Evolutionary conservation across 192 early-diverging fungal species (phyloP), one percentile per base, ranked within the genome.

Genomic region (Piromyces finnis): DNA sequence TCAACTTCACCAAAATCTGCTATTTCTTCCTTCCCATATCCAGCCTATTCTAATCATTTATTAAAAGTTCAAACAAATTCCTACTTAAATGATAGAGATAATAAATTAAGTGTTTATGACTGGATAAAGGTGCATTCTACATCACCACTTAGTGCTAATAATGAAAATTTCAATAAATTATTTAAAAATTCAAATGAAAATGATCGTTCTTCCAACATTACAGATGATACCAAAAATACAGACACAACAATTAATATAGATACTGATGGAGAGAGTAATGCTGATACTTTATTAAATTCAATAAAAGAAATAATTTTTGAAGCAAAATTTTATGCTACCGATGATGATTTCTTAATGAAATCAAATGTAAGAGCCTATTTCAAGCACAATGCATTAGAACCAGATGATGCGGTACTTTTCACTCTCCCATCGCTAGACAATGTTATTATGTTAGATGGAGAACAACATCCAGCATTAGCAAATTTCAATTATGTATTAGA

Each of bases 261-360:
- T 26, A 26, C 9, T 7, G 51, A 68, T 26, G 51, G n/a, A 4
- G 51, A 83, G 81, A 28, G 36, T 1, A 26, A 36, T 77, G 29
- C 39, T 18, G 26, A 35, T 37, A n/a, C 39, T 17, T 4, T 15
- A 9, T 29, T 77, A 0, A 35, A 16, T 28, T 4, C 4, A 13
- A 29, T 30, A 15, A 37, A 77, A 27, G 77, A 29, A 27, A 77
- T 78, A 1, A 28, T 78, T 29, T 92, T 88, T 83, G 84, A 85
- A 29, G 87, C 91, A 37, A 81, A 83, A 41, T 91, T 87, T 79
- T 78, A 86, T n/a, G 89, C 86, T 9, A 87, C 89, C 13, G 92
- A 93, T 83, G 92, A 93, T 84, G 92, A 93, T 80, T 93, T 91
- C 36, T 82, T 93, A 9, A 87, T 93, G 84, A 86, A 92, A 28